Base-by-base conservation (phyloP, 495 filamentous ascomycete genomes). In the Aspergillus hancockii region DNA sequence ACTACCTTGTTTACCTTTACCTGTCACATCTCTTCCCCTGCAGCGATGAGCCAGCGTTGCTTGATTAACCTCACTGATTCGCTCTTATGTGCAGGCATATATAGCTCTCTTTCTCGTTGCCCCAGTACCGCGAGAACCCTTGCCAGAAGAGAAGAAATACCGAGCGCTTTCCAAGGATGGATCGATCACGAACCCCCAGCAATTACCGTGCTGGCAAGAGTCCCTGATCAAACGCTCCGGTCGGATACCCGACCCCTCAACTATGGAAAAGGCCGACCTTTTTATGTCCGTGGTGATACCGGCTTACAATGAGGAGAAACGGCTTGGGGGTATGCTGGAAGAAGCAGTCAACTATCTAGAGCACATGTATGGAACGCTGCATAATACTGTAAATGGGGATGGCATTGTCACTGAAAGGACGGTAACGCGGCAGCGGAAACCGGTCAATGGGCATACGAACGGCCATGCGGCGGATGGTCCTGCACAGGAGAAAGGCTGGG, bases 301-400 rank as follows among this genome's bases (percentile, higher is more conserved):
- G 0, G 94, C 94, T 7, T 99, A 91, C 79, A 98, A 99, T 71
- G 94, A 99, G 63, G 85, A 91, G 62, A 81, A 90, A 56, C 85
- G 94, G 14, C 79, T 99, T 19, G 78, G 81, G 8, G 85, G 85
- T 9, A 96, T 96, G 83, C 79, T 99, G 18, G 86, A 92, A 62
- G 94, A 98, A 74, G 91, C 96, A 14, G 88, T 97, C 52, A 86
- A 87, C 53, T 95, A 91, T 72, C 80, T 98, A 8, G 86, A 94
- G 71, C 68, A 75, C 14, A 81, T 83, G 57, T 95, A 93, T 68
- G 90, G 90, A 13, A 84, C 83, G 23, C 52, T 71, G 21, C 60
- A 54, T n/a, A 62, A 62, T 36, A 51, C 62, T 9, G 61, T 47
- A 13, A 63, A 64, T 43, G 58, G 34, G 49, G 31, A 45, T 21